phyloP scores from a whole-genome alignment of 768 basidiomycete species.

The Panus rudis region DNA sequence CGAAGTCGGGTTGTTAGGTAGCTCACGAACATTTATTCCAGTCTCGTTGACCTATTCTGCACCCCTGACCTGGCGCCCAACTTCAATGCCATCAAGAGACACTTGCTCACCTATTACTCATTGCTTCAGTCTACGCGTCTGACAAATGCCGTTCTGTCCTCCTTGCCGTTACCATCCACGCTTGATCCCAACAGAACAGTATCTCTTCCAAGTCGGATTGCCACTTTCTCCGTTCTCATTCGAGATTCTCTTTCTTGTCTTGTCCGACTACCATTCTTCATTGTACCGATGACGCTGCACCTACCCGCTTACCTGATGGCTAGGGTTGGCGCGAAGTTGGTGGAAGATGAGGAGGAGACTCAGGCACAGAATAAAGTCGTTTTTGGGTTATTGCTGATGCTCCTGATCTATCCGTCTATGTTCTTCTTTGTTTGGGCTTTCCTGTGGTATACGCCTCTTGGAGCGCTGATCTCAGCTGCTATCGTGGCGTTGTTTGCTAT shows the following conservation, averaged over 20 bases:
- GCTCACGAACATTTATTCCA: constrained; percentile 23
- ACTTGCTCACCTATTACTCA: constrained; percentile 83
- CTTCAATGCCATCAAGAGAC: constrained; percentile 53
- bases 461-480: constrained; percentile 62
- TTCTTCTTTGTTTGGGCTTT: constrained; percentile 86
- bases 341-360: constrained; percentile 85
- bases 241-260: constrained; percentile 69
- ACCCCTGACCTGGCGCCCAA: constrained; percentile 55
- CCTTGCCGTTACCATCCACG: constrained; percentile 76
- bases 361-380: constrained; percentile 97
- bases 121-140: constrained; percentile 76
- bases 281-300: constrained; percentile 78
- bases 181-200: constrained; percentile 72
- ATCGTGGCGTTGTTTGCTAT: constrained; percentile 72
- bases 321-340: constrained; percentile 63
- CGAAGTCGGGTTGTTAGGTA: neutral
- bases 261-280: constrained; percentile 80
- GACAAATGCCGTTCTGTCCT: constrained; percentile 77
- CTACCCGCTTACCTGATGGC: constrained; percentile 82
- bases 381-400: constrained; percentile 65
- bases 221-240: constrained; percentile 70
- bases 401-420: constrained; percentile 76
- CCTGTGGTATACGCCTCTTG: constrained; percentile 66
- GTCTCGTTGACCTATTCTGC: constrained; percentile 84
- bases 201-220: constrained; percentile 75